Evolutionary conservation across 441 rosid genomes (phyloP), one percentile per base, ranked within the genome.

Genomic region (Erysimum cheiri): DNA sequence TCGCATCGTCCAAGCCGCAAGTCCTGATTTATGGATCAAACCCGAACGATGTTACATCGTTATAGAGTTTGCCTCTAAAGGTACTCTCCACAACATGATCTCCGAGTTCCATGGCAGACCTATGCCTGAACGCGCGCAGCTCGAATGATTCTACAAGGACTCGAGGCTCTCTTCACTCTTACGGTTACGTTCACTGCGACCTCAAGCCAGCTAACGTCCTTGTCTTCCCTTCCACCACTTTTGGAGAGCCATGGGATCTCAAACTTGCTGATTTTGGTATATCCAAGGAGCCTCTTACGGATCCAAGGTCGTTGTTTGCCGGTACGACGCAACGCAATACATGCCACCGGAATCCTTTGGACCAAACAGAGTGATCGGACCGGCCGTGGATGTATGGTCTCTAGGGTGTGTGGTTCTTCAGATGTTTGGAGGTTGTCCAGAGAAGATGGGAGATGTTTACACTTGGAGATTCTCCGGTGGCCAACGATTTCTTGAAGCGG

Each of bases 201-300:
- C 39, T 72, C 28, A 72, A 72, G 50, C 70, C 76, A 1, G 64
- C 54, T 4, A 72, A 72, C 58, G 29, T 72, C 6, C 66, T 64
- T 3, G 44, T 47, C 8, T 46, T 64, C 46, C 70, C 48, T 32
- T 47, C 57, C 14, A 8, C 19, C 12, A n/a, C 39, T 14, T 29
- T 11, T 12, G 40, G 70, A 67, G 32, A 67, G 71, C 60, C 41
- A 44, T 67, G 62, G 31, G 41, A 67, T 15, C 40, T 66, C 4
- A 66, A 66, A n/a, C 60, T 66, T 66, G 60, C 40, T 39, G 71
- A 66, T 17, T 66, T 53, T 1, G 63, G 71, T 39, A 26, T 29
- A 15, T 39, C 60, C 28, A 66, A 52, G 28, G 70, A 66, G 33
- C 50, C 71, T 39, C 10, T 2, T 28, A 15, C 36, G 19, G 61